Evolutionary conservation across 805 yeast genomes (phyloP).

Genomic region (Candida piceae): DNA sequence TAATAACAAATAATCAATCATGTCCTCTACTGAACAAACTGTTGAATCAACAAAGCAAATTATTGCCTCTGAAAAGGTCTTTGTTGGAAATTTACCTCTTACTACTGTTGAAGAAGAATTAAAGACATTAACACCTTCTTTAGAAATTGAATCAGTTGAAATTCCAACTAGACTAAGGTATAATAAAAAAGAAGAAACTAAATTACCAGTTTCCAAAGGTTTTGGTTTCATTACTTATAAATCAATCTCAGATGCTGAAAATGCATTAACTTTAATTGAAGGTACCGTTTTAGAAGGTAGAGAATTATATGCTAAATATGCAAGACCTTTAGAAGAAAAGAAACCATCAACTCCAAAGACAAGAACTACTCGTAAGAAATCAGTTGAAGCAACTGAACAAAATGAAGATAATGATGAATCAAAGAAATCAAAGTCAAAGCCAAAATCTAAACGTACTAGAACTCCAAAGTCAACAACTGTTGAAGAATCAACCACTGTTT

Average conservation of each 20-base stretch:
- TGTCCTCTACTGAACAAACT: background rate
- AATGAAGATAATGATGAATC: background rate
- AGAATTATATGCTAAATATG: slow-evolving; percentile 46
- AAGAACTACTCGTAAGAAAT: slow-evolving; percentile 1
- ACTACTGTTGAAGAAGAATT: slow-evolving; percentile 42
- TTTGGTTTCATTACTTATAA: slow-evolving; percentile 53
- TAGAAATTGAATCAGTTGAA: slow-evolving; percentile 29
- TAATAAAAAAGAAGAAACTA: slow-evolving; percentile 20
- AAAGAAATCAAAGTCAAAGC: background rate
- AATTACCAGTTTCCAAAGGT: slow-evolving; percentile 26
- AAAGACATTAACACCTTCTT: slow-evolving; percentile 33
- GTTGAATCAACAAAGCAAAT: slow-evolving; percentile 3
- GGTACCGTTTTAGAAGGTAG: slow-evolving; percentile 30
- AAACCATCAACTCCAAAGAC: slow-evolving; percentile 13
- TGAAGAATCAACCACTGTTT: slow-evolving; percentile 6
- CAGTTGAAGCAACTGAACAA: slow-evolving; percentile 10
- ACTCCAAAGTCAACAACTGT: slow-evolving; percentile 2
- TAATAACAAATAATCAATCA: background rate
- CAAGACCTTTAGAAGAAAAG: slow-evolving; percentile 32
- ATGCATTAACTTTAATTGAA: slow-evolving; percentile 44
- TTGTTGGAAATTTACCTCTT: slow-evolving; percentile 42
- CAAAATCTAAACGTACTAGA: background rate
- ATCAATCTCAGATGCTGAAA: slow-evolving; percentile 55
- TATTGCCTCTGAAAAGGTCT: slow-evolving; percentile 39
- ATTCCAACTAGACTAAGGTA: slow-evolving; percentile 26